Evolutionary conservation across 2,329 filamentous ascomycete genomes (phyloP).

Genomic region (Chrysoporthe cubensis): DNA sequence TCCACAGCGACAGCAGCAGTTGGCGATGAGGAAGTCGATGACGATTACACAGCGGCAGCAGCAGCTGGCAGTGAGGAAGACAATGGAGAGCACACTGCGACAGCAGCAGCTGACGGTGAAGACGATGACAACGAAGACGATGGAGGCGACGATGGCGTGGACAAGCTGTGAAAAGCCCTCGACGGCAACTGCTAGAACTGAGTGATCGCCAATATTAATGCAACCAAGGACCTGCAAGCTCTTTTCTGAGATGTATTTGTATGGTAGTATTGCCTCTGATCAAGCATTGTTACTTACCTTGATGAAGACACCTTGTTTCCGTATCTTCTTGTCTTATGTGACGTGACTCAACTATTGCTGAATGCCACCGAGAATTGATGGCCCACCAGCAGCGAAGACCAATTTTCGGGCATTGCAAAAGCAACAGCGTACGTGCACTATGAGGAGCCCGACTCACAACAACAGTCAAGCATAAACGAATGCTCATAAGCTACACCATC

Average conservation of each 20-base stretch:
- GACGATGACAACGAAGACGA: not conserved
- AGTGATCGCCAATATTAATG: constrained; percentile 1
- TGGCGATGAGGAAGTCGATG: not conserved
- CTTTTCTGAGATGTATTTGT: constrained; percentile 14
- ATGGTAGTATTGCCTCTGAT: constrained; percentile 20
- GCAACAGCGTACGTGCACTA: not conserved
- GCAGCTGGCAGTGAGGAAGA: not conserved
- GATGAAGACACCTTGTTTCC: not conserved
- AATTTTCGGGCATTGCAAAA: not conserved
- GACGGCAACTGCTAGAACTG: not conserved
- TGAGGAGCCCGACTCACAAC: too few species aligned
- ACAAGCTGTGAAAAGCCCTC: not conserved
- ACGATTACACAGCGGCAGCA: not conserved
- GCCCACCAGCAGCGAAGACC: not conserved
- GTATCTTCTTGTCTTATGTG: not conserved
- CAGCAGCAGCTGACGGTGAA: not conserved
- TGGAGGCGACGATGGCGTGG: not conserved
- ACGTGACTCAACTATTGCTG: not conserved
- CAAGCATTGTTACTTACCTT: constrained; percentile 12
- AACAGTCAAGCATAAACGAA: too few species aligned
- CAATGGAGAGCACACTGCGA: not conserved
- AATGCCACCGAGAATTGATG: not conserved
- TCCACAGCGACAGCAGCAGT: not conserved
- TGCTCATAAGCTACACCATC: too few species aligned
- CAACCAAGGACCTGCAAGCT: constrained; percentile 18